phyloP scores from a whole-genome alignment of 495 filamentous ascomycete genomes.

The Arthonia radiata region DNA sequence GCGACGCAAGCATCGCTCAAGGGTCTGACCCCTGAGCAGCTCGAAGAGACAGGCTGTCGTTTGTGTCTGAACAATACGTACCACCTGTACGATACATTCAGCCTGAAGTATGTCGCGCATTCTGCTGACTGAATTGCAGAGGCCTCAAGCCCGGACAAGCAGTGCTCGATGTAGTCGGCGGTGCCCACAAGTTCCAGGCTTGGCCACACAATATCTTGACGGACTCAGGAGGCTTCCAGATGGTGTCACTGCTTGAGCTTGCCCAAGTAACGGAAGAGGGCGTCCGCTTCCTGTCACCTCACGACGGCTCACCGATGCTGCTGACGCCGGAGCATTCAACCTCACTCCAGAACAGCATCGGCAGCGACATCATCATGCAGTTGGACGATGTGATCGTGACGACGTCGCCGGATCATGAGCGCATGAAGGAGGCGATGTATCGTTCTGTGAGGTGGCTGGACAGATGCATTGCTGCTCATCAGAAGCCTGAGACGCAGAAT shows the following conservation, averaged over 20 bases:
- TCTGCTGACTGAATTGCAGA: slow-evolving; percentile 8
- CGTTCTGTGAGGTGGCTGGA: slow-evolving; percentile 97
- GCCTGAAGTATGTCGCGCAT: too few species aligned
- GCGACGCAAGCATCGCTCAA: slow-evolving; percentile 95
- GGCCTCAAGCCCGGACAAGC: slow-evolving; percentile 85
- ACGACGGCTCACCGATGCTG: slow-evolving; percentile 91
- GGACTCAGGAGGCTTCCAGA: slow-evolving; percentile 55
- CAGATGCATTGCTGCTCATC: slow-evolving; percentile 78
- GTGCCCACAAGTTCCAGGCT: slow-evolving; percentile 79
- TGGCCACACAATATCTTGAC: slow-evolving; percentile 92
- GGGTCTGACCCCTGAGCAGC: slow-evolving; percentile 75
- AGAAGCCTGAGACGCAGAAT: slow-evolving; percentile 63
- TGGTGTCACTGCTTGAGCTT: slow-evolving; percentile 89
- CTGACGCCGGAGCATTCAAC: slow-evolving; percentile 96
- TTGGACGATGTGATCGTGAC: slow-evolving; percentile 93
- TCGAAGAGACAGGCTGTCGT: slow-evolving; percentile 68
- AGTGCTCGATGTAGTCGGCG: slow-evolving; percentile 62
- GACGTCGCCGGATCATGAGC: slow-evolving; percentile 60
- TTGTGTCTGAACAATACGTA: slow-evolving; percentile 96
- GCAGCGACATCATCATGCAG: slow-evolving; percentile 98
- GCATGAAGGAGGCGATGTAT: slow-evolving; percentile 88
- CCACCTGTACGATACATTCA: slow-evolving; percentile 29
- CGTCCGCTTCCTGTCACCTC: slow-evolving; percentile 79
- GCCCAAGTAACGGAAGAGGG: slow-evolving; percentile 89
- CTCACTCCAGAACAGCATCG: slow-evolving; percentile 84